These are phyloP conservation scores for Xylariaceae sp. DNA, from an alignment of 2,329 filamentous ascomycete genomes.

Conservation along the genomic window DNA sequence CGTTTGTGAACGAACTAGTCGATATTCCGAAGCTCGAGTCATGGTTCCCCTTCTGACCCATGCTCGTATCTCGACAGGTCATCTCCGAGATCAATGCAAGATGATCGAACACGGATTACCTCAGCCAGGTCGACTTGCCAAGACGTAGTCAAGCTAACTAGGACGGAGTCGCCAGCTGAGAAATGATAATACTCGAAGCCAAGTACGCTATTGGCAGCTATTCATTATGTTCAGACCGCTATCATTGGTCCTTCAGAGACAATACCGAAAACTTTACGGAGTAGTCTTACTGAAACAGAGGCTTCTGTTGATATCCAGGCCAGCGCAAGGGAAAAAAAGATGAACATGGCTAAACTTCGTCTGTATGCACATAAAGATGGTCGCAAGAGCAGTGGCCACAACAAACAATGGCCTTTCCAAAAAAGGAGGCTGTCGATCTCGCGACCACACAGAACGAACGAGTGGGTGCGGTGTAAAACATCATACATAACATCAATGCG, in stretches of 20 bases:
- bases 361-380: too few species aligned
- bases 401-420: slow-evolving; percentile 11
- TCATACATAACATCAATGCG: background rate
- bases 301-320: background rate
- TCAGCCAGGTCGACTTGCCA: slow-evolving; percentile 5
- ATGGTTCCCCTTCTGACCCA: slow-evolving; percentile 12
- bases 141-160: background rate
- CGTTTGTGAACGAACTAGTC: slow-evolving; percentile 1
- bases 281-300: background rate
- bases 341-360: background rate
- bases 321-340: background rate
- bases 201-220: background rate
- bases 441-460: background rate
- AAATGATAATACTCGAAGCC: background rate
- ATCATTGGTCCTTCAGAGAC: background rate
- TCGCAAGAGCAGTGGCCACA: slow-evolving; percentile 10
- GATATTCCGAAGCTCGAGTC: background rate
- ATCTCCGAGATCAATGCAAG: slow-evolving; percentile 33
- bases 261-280: background rate
- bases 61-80: slow-evolving; percentile 24
- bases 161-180: background rate
- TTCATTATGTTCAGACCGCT: too few species aligned
- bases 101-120: slow-evolving; percentile 22
- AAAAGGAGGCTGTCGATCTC: slow-evolving; percentile 5
- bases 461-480: background rate